Conservation (phyloP, 345 rosid genomes). For the Triadica sebifera region DNA sequence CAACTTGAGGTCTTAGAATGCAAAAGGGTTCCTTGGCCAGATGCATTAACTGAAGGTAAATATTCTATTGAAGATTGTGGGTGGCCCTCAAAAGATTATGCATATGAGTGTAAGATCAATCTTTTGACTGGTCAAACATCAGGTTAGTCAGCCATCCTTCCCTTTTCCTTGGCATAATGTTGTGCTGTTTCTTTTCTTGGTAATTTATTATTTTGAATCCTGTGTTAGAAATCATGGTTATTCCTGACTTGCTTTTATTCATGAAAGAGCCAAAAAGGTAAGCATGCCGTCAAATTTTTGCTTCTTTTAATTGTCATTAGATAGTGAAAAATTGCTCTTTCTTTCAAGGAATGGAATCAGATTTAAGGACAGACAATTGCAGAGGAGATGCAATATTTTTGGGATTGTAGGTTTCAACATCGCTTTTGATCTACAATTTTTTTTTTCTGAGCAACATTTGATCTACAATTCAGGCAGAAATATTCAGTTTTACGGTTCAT, state of each 20-base stretch:
- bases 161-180: not conserved
- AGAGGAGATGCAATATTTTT: not conserved
- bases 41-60: conserved; percentile 44
- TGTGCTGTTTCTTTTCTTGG: not conserved
- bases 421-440: not conserved
- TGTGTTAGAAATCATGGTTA: not conserved
- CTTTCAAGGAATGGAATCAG: not conserved
- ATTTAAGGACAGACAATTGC: not conserved
- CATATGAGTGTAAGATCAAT: conserved; percentile 84
- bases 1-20: conserved; percentile 87
- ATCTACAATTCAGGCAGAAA: not conserved
- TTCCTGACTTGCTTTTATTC: not conserved
- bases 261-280: not conserved
- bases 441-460: not conserved
- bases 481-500: too few species aligned
- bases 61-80: conserved; percentile 58
- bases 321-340: not conserved
- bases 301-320: not conserved
- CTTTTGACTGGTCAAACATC: conserved; percentile 95
- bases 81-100: conserved; percentile 60
- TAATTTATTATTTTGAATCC: not conserved
- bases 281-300: not conserved
- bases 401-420: not conserved
- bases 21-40: conserved; percentile 77
- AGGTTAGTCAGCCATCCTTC: conserved; percentile 43